These are phyloP conservation scores for Suillus lakei DNA, from an alignment of 768 basidiomycete genomes.

Conservation along the genomic window DNA sequence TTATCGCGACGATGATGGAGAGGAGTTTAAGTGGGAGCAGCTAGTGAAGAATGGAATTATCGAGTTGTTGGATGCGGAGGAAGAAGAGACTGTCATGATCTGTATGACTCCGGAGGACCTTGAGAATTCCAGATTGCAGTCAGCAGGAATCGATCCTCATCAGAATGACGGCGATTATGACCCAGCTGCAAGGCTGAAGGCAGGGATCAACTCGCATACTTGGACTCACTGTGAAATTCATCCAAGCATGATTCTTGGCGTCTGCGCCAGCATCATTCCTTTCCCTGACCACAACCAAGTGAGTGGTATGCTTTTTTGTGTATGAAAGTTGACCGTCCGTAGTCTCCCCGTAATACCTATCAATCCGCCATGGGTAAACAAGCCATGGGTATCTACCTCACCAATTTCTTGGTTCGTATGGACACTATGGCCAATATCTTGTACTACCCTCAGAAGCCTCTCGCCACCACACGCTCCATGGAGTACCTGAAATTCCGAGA, in stretches of 20 bases:
- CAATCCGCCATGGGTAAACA: constrained; percentile 99
- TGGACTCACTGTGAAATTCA: constrained; percentile 99
- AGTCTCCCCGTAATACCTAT: constrained; percentile 99
- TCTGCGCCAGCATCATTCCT: constrained; percentile 98
- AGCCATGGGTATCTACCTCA: constrained; percentile 99
- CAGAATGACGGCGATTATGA: constrained; percentile 78
- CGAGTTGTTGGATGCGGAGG: constrained; percentile 96
- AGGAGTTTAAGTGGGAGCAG: constrained; percentile 81
- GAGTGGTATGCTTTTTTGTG: constrained; percentile 29
- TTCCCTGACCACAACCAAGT: constrained; percentile 99
- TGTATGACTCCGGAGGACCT: constrained; percentile 98
- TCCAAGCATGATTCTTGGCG: constrained; percentile 98
- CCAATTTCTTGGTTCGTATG: constrained; percentile 98
- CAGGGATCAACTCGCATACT: constrained; percentile 81
- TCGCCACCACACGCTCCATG: constrained; percentile 99
- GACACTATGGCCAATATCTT: constrained; percentile 99
- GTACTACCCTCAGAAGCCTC: constrained; percentile 98
- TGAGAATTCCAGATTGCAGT: constrained; percentile 77
- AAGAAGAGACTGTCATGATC: constrained; percentile 99
- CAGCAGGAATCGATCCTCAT: constrained; percentile 59
- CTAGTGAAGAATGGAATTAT: constrained; percentile 87
- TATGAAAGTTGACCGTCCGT: constrained; percentile 12
- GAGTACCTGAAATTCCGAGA: constrained; percentile 99
- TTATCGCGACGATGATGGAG: constrained; percentile 57
- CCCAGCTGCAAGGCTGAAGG: constrained; percentile 87